These are phyloP conservation scores for Domatiomyces catenatus DNA, from an alignment of 2,329 filamentous ascomycete species.

Conservation along the genomic window DNA sequence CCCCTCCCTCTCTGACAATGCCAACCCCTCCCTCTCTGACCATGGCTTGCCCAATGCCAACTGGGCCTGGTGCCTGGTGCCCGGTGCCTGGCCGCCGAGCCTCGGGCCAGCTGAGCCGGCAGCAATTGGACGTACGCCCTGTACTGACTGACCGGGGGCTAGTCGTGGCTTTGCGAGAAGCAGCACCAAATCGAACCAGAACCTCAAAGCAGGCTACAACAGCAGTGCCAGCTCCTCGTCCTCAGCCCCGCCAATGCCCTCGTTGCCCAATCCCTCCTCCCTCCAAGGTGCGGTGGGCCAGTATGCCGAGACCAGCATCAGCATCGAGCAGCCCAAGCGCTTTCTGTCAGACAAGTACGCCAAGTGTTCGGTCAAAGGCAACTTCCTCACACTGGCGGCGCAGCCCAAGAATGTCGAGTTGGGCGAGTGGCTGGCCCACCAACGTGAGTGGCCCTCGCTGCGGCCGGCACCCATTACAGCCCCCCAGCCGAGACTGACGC, in stretches of 20 bases:
- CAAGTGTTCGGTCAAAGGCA: conserved; percentile 85
- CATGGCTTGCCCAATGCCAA: background rate
- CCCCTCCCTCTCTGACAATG: conserved; percentile 5
- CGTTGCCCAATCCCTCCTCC: conserved; percentile 27
- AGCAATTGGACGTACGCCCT: background rate
- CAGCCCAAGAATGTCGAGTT: conserved; percentile 86
- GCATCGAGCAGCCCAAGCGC: conserved; percentile 32
- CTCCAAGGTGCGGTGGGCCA: conserved; percentile 24
- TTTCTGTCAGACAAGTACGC: conserved; percentile 42
- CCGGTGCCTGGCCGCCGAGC: background rate
- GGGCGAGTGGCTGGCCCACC: conserved; percentile 91
- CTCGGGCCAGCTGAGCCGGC: background rate
- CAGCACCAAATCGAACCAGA: conserved; percentile 30
- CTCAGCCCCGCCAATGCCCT: conserved; percentile 20
- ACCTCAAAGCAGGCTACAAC: conserved; percentile 20
- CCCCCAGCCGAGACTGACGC: background rate
- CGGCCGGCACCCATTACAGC: background rate
- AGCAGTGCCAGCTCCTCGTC: conserved; percentile 21
- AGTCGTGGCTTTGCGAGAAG: conserved; percentile 35
- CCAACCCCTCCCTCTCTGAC: conserved; percentile 1
- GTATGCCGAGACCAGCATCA: conserved; percentile 18
- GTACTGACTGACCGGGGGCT: background rate
- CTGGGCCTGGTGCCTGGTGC: background rate
- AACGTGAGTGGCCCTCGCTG: conserved; percentile 46
- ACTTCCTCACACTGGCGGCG: conserved; percentile 90